A percentile compares a stretch with the other conserved stretches of the same genome.
These are phyloP conservation scores for Claviceps africana DNA, from an alignment of 2,329 filamentous ascomycete genomes.

Conservation along the genomic window DNA sequence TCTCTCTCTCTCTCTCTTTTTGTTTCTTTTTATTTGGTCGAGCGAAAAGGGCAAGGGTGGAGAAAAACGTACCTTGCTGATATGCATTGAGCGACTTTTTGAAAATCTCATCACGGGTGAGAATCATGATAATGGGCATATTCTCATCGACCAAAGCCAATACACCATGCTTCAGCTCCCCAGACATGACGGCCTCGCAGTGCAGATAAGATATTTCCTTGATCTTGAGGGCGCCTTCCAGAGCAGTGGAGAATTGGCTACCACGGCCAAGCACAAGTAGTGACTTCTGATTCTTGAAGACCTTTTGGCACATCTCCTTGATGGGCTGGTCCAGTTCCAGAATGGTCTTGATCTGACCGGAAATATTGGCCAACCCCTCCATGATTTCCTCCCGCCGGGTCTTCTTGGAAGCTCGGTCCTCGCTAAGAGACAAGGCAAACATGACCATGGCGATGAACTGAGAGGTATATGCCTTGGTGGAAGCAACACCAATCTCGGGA, in stretches of 20 bases:
- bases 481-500: constrained; percentile 96
- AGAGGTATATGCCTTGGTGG: constrained; percentile 97
- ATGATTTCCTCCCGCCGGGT: constrained; percentile 91
- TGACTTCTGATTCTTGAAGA: constrained; percentile 95
- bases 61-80: constrained; percentile 60
- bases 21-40: too few species aligned
- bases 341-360: constrained; percentile 81
- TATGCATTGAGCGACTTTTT: constrained; percentile 99
- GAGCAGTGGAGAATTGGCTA: constrained; percentile 89
- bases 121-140: constrained; percentile 98
- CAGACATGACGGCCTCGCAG: constrained; percentile 99
- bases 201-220: constrained; percentile 99
- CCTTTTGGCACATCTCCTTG: constrained; percentile 84
- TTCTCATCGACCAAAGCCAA: constrained; percentile 95
- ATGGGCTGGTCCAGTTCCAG: constrained; percentile 84
- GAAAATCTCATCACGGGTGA: constrained; percentile 92
- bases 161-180: constrained; percentile 97
- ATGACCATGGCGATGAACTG: constrained; percentile 99
- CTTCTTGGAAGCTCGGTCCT: constrained; percentile 91
- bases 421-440: constrained; percentile 91
- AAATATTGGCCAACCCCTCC: constrained; percentile 77
- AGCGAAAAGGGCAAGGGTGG: neutral
- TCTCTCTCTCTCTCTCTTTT: too few species aligned
- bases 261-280: constrained; percentile 86
- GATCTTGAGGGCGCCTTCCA: constrained; percentile 97